Percentiles rank a stretch among this genome's conserved stretches.
These are phyloP conservation scores for Beauveria brongniartii DNA, from an alignment of 2,329 filamentous ascomycete genomes.

Conservation along the genomic window DNA sequence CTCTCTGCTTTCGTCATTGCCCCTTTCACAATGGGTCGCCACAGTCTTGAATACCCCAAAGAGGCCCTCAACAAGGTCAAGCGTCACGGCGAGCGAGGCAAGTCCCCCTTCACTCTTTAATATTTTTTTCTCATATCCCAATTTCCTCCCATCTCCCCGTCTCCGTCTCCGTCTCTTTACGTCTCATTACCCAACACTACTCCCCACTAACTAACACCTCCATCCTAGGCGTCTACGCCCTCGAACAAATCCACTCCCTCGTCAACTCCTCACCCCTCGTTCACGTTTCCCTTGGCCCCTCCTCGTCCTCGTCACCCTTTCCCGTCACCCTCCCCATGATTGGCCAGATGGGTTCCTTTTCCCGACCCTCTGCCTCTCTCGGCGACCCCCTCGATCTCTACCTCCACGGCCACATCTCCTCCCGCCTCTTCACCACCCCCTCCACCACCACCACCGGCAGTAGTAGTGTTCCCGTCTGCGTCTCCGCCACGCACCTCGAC, in stretches of 20 bases:
- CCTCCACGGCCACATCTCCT: slow-evolving; percentile 77
- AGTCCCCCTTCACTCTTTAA: background rate
- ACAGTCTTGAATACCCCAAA: slow-evolving; percentile 53
- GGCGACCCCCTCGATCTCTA: slow-evolving; percentile 67
- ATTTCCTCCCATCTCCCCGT: background rate
- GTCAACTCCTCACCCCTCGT: slow-evolving; percentile 67
- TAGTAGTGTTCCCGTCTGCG: slow-evolving; percentile 57
- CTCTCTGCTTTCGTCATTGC: background rate
- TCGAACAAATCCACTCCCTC: slow-evolving; percentile 64
- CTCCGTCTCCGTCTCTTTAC: background rate
- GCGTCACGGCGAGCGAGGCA: slow-evolving; percentile 57
- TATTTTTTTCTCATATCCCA: too few species aligned
- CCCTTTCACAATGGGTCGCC: slow-evolving; percentile 24
- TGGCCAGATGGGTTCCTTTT: slow-evolving; percentile 69
- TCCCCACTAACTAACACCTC: background rate
- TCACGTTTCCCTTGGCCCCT: slow-evolving; percentile 67
- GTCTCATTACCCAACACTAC: background rate
- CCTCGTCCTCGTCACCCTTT: slow-evolving; percentile 54
- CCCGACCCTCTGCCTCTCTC: slow-evolving; percentile 48
- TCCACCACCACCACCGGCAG: background rate
- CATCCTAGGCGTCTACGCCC: slow-evolving; percentile 57
- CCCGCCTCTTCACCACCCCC: slow-evolving; percentile 64
- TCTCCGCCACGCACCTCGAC: slow-evolving; percentile 68
- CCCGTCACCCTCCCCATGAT: slow-evolving; percentile 79
- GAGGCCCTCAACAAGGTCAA: slow-evolving; percentile 57